phyloP scores from a whole-genome alignment of 768 basidiomycete species.

The Pleurotus cornucopiae region DNA sequence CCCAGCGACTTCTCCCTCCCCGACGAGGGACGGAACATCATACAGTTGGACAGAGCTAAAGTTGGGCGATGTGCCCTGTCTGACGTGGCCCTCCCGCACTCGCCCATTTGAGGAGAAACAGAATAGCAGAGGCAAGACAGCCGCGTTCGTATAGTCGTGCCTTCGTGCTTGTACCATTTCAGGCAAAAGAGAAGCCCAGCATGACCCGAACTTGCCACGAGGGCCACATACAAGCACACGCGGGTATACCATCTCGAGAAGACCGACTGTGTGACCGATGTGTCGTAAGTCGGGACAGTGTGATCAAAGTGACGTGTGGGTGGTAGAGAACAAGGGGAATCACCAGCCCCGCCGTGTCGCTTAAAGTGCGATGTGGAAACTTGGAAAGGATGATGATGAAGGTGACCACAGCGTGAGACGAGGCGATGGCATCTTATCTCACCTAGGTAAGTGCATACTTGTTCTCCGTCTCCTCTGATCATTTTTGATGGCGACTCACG shows the following conservation, averaged over 20 bases:
- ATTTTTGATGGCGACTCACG: too few relatives aligned
- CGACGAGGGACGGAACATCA: not conserved
- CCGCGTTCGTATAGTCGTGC: not conserved
- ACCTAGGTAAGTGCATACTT: too few relatives aligned
- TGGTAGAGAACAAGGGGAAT: not conserved
- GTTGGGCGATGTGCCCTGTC: not conserved
- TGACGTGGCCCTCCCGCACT: not conserved
- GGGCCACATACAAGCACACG: slow-evolving; percentile 2
- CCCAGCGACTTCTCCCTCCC: not conserved
- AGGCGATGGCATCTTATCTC: too few relatives aligned
- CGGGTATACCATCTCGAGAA: slow-evolving; percentile 1
- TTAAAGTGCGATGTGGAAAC: too few relatives aligned
- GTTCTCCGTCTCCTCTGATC: too few relatives aligned
- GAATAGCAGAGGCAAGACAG: not conserved
- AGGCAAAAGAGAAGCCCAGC: not conserved
- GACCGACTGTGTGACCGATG: slow-evolving; percentile 7
- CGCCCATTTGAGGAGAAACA: not conserved
- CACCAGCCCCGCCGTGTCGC: not conserved
- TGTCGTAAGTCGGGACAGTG: not conserved
- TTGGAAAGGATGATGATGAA: too few relatives aligned
- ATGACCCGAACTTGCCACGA: slow-evolving; percentile 2
- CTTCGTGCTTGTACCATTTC: not conserved
- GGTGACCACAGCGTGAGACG: too few relatives aligned
- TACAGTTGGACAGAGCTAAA: not conserved
- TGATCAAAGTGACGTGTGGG: not conserved